Evolutionary conservation across 805 yeast genomes (phyloP), one percentile per base, ranked within the genome.

Genomic region (Cyberlindnera samutprakarnensis): DNA sequence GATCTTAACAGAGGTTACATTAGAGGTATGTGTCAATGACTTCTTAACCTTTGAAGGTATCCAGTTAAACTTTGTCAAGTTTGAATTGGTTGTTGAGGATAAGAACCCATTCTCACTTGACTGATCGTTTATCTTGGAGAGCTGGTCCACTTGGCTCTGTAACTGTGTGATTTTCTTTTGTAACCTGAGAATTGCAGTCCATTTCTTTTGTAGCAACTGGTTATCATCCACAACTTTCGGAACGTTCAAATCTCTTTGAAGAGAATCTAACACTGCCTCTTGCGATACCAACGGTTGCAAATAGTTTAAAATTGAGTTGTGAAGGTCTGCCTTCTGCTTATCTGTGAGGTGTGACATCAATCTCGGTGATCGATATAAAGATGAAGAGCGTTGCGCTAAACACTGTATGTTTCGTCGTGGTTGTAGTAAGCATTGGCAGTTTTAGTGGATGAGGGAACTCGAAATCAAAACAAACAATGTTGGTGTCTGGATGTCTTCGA

Each of bases 131-230:
- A 63, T 59, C n/a, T 68, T 66, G 25, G 70, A 60, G 39, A 78
- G 59, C 24, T 68, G 65, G 13, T 56, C 56, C 5, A 72, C 53
- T 28, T 76, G 78, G 14, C 66, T 57, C 47, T 88, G 95, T 27
- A 86, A 56, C 31, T 78, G 90, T 36, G 79, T 60, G 26, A 79
- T 77, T 46, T 73, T 70, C 40, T 76, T 71, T 56, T 90, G 96
- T 19, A 90, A 62, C 28, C 95, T 62, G 20, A 85, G 66, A 4
- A 88, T 90, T 0, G 94, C 78, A 1, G 79, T 67, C 96, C 96
- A 88, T 59, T 87, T 88, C 56, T 78, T 80, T 44, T 80, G 85
- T 24, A 85, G 59, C 9, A 65, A 48, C 9, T 49, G 44, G 32
- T 44, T 51, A 18, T 53, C 60, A 24, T 37, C 51, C 14, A 22